Evolutionary conservation across 495 filamentous ascomycete species (phyloP).

Genomic region (Penicillium verhagenii): DNA sequence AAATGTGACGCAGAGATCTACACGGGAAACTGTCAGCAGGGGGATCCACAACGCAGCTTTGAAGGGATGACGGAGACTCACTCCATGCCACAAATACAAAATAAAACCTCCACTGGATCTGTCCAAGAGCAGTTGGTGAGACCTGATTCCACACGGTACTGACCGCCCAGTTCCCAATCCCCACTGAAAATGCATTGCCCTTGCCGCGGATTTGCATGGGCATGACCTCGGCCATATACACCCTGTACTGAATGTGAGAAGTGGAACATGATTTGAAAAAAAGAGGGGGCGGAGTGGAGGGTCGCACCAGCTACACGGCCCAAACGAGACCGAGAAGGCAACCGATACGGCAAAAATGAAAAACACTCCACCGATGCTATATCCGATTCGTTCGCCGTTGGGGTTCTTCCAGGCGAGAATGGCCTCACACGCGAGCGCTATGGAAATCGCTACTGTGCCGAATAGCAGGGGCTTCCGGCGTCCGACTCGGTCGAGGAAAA

Average conservation of each 20-base stretch:
- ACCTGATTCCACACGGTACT: slow-evolving; percentile 52
- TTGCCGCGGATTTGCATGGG: slow-evolving; percentile 49
- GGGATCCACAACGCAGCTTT: neutral
- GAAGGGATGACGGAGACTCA: slow-evolving; percentile 17
- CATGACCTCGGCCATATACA: slow-evolving; percentile 52
- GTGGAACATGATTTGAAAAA: neutral
- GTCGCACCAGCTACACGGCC: slow-evolving; percentile 43
- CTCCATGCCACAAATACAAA: slow-evolving; percentile 45
- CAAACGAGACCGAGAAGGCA: slow-evolving; percentile 47
- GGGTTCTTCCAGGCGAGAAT: slow-evolving; percentile 41
- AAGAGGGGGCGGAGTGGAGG: neutral
- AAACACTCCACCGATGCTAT: slow-evolving; percentile 47
- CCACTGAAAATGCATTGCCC: slow-evolving; percentile 48
- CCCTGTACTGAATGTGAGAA: slow-evolving; percentile 20
- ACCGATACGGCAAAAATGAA: slow-evolving; percentile 51
- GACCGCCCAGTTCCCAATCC: slow-evolving; percentile 51
- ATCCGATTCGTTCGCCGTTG: slow-evolving; percentile 31
- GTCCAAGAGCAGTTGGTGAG: slow-evolving; percentile 45
- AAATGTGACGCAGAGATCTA: slow-evolving; percentile 34
- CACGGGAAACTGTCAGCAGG: slow-evolving; percentile 19
- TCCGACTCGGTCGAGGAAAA: slow-evolving; percentile 39
- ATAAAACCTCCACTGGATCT: slow-evolving; percentile 44
- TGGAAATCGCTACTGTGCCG: slow-evolving; percentile 38
- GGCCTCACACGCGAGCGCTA: slow-evolving; percentile 44
- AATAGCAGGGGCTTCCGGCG: slow-evolving; percentile 39